These are phyloP conservation scores for Fusarium solani-melongenae DNA, from an alignment of 2,329 filamentous ascomycete genomes.

Conservation along the genomic window DNA sequence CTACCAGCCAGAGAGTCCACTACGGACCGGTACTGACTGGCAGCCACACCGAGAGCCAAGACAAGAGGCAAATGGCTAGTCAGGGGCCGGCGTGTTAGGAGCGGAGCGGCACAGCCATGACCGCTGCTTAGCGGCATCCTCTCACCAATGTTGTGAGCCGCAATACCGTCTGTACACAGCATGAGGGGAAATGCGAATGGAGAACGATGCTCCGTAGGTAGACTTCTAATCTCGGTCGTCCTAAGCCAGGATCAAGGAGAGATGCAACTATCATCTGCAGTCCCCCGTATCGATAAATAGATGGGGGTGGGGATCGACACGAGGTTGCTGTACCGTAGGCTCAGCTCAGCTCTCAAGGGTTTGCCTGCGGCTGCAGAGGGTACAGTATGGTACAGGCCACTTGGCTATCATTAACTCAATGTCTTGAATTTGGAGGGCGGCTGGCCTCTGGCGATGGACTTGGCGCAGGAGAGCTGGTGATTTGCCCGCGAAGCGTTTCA, in stretches of 20 bases:
- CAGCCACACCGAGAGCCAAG: conserved; percentile 11
- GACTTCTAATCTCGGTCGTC: conserved; percentile 1
- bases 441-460: conserved; percentile 1
- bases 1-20: conserved; percentile 2
- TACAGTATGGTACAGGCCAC: conserved; percentile 18
- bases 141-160: conserved; percentile 11
- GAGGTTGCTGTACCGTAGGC: conserved; percentile 9
- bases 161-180: conserved; percentile 9
- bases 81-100: conserved; percentile 28
- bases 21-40: not conserved
- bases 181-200: conserved; percentile 4
- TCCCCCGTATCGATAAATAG: conserved; percentile 18
- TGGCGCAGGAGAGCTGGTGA: not conserved
- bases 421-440: conserved; percentile 10
- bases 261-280: conserved; percentile 29
- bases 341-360: not conserved
- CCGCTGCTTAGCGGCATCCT: conserved; percentile 5
- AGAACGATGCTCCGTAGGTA: not conserved
- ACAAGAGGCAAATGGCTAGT: conserved; percentile 2
- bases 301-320: conserved; percentile 11
- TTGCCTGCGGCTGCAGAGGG: not conserved
- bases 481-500: conserved; percentile 22
- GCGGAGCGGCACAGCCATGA: conserved; percentile 25
- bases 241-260: conserved; percentile 11
- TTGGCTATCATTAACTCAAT: conserved; percentile 26